Conservation (phyloP, 306 rosid genomes). For the Rosa rugosa region DNA sequence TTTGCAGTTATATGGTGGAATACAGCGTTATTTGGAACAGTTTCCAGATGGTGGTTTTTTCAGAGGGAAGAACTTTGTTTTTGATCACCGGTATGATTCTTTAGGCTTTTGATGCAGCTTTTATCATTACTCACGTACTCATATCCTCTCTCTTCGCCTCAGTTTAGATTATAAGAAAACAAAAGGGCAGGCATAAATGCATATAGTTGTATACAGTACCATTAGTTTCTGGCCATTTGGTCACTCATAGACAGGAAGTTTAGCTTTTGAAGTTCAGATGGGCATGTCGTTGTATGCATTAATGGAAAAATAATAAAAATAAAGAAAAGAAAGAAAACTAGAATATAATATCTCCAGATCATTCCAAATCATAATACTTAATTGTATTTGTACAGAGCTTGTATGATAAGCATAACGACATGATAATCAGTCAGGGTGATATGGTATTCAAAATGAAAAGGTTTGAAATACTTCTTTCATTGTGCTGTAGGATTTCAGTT, state of each 20-base stretch:
- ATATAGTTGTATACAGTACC: neutral
- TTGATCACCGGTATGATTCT: slow-evolving; percentile 74
- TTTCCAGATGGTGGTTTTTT: slow-evolving; percentile 85
- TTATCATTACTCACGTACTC: neutral
- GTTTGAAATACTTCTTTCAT: slow-evolving; percentile 26
- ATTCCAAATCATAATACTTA: neutral
- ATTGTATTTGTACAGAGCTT: neutral
- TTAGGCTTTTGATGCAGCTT: slow-evolving; percentile 18
- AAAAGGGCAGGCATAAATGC: neutral
- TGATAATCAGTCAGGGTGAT: neutral
- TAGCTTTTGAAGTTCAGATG: neutral
- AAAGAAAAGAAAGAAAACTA: neutral
- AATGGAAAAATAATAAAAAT: neutral
- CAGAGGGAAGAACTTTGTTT: slow-evolving; percentile 92
- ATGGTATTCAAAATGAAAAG: neutral
- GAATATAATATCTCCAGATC: neutral
- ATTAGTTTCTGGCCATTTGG: neutral
- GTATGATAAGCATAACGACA: neutral
- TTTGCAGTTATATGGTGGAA: slow-evolving; percentile 86
- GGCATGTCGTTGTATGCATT: neutral
- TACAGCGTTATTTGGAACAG: slow-evolving; percentile 90
- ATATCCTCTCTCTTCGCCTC: neutral
- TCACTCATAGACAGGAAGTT: neutral
- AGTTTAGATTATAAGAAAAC: neutral
- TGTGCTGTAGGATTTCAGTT: slow-evolving; percentile 70